Base-by-base conservation (phyloP, 108 stramenopile species). In the Pelagomonas calceolata region DNA sequence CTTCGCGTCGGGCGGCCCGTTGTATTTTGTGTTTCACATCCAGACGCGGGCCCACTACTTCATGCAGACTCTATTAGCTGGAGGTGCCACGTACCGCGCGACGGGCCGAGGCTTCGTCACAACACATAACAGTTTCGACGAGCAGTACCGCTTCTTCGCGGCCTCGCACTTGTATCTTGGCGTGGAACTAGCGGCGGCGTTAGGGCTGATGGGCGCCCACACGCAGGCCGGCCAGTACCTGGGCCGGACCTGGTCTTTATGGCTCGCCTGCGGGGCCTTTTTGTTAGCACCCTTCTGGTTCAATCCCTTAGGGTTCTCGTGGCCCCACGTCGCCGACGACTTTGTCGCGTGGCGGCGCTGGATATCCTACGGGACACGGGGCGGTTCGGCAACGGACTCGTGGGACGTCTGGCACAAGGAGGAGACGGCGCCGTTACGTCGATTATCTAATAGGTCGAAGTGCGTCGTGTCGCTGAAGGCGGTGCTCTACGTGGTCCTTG, bases 1-100 rank as follows among this genome's bases (percentile, higher is more conserved):
- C 65, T 96, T 98, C 77, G 78, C 91, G 37, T 94, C 93, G 72
- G 97, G 97, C 26, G 97, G 95, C 39, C 97, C 97, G 30, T 78
- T 98, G 36, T 95, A 98, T 78, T 98, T 98, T 77, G 94, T 98
- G 90, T 98, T 98, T 84, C 97, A 98, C 79, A 98, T 98, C 79
- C 97, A 96, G 75, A 98, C 97, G 32, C 92, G 94, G 71, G 92
- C 94, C 33, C 90, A 90, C 73, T 98, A 95, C 85, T 96, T 95
- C 89, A 83, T 90, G 33, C 97, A 98, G 76, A 98, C 97, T 9
- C 92, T 98, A 70, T 82, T 96, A 31, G 95, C 95, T 51, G 97
- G 97, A n/a, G 95, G 95, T 36, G 95, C 97, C 0, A 95, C 92
- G 78, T 98, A 98, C 75, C 86, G 95, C 29, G 86, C 97, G 0